Evolutionary conservation across 257 asterid species (phyloP), one percentile per base, ranked within the genome.

Genomic region (Nicotiana paniculata): DNA sequence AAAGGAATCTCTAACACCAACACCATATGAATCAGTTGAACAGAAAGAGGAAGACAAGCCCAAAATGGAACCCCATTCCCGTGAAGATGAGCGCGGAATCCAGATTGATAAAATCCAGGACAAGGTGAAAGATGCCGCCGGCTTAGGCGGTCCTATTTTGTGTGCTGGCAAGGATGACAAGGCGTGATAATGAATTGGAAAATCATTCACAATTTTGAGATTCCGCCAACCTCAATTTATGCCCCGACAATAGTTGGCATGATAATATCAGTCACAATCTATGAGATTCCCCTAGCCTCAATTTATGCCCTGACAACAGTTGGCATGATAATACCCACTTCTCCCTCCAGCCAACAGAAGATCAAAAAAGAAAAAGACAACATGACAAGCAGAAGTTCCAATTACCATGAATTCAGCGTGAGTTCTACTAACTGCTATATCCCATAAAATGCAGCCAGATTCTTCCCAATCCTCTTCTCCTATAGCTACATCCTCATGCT

Each of bases 361-460:
- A 28, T 28, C 30, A 28, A 28, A 28, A 28, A 28, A 28, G 1
- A 28, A 28, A 28, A 28, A 28, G 72, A 81, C 2, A 77, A 77
- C 39, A 13, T 51, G 4, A 67, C 81, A 69, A 82, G 79, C 69
- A 63, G 83, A 82, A 81, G 83, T 53, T 66, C 72, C 21, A 76
- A 53, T 75, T 88, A 96, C 99, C 99, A 94, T 93, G 78, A 96
- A 88, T 58, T 89, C 94, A 62, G 98, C 98, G 79, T 94, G 97
- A 82, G 90, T 92, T 90, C 89, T 93, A 88, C 88, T 92, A 69
- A 96, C 97, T 0, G 98, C 95, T 85, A 96, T 97, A 90, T 96
- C 99, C 99, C 99, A 94, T 75, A 96, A 89, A 80, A 96, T 85
- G 85, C 99, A 96, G 76, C 98, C 99, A 84, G 88, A 88, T 85